phyloP scores from a whole-genome alignment of 176 grass and related monocot genomes.

The Musa troglodytarum region DNA sequence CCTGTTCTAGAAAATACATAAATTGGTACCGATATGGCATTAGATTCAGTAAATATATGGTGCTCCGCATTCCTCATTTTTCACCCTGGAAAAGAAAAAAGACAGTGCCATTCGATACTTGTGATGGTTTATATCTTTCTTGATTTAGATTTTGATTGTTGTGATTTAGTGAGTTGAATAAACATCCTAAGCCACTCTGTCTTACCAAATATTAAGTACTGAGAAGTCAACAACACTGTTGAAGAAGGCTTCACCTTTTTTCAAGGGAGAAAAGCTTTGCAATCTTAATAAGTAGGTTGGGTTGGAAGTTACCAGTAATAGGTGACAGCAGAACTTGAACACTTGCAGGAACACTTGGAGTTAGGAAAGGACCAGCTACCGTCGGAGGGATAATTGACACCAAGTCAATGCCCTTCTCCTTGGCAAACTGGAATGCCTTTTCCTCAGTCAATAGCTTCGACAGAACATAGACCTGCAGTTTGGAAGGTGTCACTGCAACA shows the following conservation, averaged over 20 bases:
- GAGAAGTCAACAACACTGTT: no score
- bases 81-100: no score
- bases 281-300: background rate
- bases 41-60: no score
- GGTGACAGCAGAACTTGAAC: slow-evolving; percentile 68
- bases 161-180: background rate
- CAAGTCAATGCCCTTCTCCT: slow-evolving; percentile 51
- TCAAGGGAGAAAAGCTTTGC: no score
- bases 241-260: no score
- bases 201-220: background rate
- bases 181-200: background rate
- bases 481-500: background rate
- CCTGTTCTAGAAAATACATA: no score
- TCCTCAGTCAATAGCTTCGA: slow-evolving; percentile 68
- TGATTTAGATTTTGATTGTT: background rate
- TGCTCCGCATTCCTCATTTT: no score
- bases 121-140: background rate
- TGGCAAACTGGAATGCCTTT: slow-evolving; percentile 57
- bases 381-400: slow-evolving; percentile 59
- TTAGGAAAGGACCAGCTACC: slow-evolving; percentile 67
- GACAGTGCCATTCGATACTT: no score
- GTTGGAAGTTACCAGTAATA: slow-evolving; percentile 34
- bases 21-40: no score
- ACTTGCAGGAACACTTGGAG: slow-evolving; percentile 59
- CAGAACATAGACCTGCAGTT: slow-evolving; percentile 57